Conservation (phyloP, 139 green algal species). For the Yamagishiella unicocca region DNA sequence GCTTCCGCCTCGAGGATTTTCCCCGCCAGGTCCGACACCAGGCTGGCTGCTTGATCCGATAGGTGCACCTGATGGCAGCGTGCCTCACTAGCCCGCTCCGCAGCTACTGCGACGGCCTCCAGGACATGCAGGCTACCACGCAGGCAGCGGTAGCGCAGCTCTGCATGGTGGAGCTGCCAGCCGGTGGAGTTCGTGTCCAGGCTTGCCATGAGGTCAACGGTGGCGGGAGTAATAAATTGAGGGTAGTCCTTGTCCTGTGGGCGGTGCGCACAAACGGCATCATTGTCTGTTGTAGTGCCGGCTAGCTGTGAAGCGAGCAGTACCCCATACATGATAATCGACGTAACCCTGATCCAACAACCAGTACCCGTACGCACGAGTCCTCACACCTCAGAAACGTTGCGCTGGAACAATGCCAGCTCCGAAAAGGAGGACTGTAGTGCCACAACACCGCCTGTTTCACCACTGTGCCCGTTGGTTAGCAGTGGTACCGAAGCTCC, state of each 20-base stretch:
- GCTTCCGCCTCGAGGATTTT: slow-evolving; percentile 49
- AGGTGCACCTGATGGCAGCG: slow-evolving; percentile 17
- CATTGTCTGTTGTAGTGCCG: too few species aligned
- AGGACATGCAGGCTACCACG: not conserved
- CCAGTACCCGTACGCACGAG: too few species aligned
- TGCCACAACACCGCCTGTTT: not conserved
- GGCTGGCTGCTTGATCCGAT: slow-evolving; percentile 15
- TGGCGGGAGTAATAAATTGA: too few species aligned
- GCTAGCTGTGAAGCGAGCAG: too few species aligned
- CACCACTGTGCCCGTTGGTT: not conserved
- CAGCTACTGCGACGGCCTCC: not conserved
- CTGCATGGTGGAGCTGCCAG: slow-evolving; percentile 13
- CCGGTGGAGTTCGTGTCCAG: not conserved
- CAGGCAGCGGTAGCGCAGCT: slow-evolving; percentile 39
- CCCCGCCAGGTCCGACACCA: slow-evolving; percentile 29
- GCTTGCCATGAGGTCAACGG: too few species aligned
- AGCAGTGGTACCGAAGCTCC: not conserved
- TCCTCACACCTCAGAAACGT: too few species aligned
- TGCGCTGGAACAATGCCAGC: not conserved
- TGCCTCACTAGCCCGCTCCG: slow-evolving; percentile 1
- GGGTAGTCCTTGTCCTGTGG: too few species aligned
- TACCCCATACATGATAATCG: too few species aligned
- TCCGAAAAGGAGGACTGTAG: not conserved
- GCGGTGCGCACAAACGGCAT: too few species aligned
- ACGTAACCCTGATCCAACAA: too few species aligned